phyloP scores from a whole-genome alignment of 257 asterid species.

The Fraxinus pennsylvanica region DNA sequence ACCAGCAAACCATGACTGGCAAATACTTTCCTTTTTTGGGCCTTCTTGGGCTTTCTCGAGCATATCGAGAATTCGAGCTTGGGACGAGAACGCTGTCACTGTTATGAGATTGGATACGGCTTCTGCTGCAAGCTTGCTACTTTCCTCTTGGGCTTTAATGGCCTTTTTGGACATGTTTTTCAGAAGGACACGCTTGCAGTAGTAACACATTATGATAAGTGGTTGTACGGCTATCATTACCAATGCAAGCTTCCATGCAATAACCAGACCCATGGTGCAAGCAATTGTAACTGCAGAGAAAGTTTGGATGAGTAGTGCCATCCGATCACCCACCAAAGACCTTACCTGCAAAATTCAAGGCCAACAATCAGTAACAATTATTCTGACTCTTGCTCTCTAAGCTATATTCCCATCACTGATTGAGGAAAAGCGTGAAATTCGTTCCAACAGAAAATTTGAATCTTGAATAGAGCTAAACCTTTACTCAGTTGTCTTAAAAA shows the following conservation, averaged over 20 bases:
- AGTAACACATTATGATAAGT: conserved; percentile 63
- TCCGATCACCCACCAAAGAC: conserved; percentile 86
- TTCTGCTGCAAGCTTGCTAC: conserved; percentile 90
- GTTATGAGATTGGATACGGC: conserved; percentile 90
- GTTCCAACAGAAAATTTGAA: background rate
- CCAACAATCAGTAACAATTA: background rate
- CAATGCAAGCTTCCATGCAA: conserved; percentile 87
- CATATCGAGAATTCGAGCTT: conserved; percentile 70
- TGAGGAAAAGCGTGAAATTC: background rate
- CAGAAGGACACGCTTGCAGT: conserved; percentile 64
- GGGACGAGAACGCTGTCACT: conserved; percentile 81
- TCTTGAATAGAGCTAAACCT: too few species aligned
- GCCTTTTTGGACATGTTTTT: conserved; percentile 81
- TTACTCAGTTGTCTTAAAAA: too few species aligned
- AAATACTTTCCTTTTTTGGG: conserved; percentile 62
- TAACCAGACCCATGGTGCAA: conserved; percentile 75
- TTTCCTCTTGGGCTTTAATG: conserved; percentile 71
- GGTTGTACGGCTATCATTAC: conserved; percentile 93
- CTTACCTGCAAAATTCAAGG: conserved; percentile 53
- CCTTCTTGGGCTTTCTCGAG: conserved; percentile 75
- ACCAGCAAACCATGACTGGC: conserved; percentile 94
- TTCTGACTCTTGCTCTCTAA: background rate
- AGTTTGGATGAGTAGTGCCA: conserved; percentile 77
- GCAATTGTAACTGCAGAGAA: conserved; percentile 75
- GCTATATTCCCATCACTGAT: background rate